Conservation (phyloP, 1,284 basidiomycete genomes). For the Papiliotrema fonsecae region DNA sequence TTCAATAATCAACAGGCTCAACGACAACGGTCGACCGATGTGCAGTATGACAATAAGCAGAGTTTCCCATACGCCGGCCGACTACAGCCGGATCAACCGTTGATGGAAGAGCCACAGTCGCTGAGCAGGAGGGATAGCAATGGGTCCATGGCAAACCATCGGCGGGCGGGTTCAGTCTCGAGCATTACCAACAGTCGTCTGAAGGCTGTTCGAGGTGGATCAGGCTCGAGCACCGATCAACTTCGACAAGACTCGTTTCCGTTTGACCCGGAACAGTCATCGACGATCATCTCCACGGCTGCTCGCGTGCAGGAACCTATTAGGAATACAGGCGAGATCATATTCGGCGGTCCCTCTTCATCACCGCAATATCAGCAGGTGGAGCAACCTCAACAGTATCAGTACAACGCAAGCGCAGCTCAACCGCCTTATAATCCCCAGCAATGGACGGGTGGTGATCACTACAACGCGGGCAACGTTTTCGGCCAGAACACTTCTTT, state of each 20-base stretch:
- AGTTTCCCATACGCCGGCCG: background rate
- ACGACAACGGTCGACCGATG: background rate
- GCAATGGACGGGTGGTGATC: background rate
- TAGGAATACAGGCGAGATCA: conserved; percentile 15
- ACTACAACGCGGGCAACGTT: background rate
- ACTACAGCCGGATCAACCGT: background rate
- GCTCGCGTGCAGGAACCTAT: background rate
- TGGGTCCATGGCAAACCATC: conserved; percentile 6
- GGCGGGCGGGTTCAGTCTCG: conserved; percentile 5
- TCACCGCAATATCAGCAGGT: conserved; percentile 11
- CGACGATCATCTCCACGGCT: conserved; percentile 37
- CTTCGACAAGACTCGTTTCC: conserved; percentile 36
- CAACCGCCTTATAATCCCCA: background rate
- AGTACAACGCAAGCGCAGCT: background rate
- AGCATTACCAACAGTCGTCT: conserved; percentile 1
- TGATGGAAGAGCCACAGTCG: conserved; percentile 28
- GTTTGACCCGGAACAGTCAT: conserved; percentile 30
- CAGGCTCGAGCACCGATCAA: background rate
- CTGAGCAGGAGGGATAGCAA: conserved; percentile 12
- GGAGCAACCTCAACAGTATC: conserved; percentile 11
- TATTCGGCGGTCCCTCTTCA: conserved; percentile 12
- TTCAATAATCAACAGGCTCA: conserved; percentile 8
- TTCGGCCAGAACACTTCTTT: background rate
- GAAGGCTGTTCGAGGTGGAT: background rate
- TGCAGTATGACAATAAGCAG: background rate